Percentiles rank a stretch among this genome's conserved stretches.
phyloP scores from a whole-genome alignment of 139 green algal species.

The Chlamydomonas incerta region DNA sequence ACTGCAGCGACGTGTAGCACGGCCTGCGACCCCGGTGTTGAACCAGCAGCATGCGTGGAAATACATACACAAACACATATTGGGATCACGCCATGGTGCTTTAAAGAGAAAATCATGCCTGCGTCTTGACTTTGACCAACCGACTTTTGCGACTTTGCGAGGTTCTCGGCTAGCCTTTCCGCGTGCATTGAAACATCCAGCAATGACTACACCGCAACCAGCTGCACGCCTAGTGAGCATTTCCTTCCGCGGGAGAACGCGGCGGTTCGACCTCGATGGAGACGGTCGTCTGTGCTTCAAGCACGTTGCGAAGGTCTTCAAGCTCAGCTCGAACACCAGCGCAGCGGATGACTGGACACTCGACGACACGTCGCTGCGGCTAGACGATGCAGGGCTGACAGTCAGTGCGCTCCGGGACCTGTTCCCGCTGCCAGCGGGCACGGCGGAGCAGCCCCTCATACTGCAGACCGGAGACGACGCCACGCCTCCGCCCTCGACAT shows the following conservation, averaged over 20 bases:
- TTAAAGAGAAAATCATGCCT: no score
- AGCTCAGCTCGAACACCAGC: background rate
- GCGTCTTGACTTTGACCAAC: no score
- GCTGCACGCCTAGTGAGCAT: background rate
- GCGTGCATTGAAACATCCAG: no score
- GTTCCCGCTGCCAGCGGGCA: slow-evolving; percentile 15
- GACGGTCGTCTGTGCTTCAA: slow-evolving; percentile 5
- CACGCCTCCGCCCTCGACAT: background rate
- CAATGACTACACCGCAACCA: no score
- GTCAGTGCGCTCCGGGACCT: slow-evolving; percentile 1
- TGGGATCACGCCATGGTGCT: no score
- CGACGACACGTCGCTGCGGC: background rate
- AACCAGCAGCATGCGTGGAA: no score
- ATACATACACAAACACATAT: no score
- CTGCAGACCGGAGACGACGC: background rate
- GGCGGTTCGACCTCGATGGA: slow-evolving; percentile 7
- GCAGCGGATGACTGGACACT: slow-evolving; percentile 16
- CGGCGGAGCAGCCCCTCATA: background rate
- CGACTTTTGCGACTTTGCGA: no score
- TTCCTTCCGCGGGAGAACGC: background rate
- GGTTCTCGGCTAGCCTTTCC: no score
- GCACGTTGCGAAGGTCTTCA: slow-evolving; percentile 11
- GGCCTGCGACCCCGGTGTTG: no score
- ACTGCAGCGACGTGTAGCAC: no score
- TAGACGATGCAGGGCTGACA: background rate